A percentile compares a stretch with the other conserved stretches of the same genome.
These are phyloP conservation scores for Orobanche coerulescens DNA, from an alignment of 257 asterid species.

Conservation along the genomic window DNA sequence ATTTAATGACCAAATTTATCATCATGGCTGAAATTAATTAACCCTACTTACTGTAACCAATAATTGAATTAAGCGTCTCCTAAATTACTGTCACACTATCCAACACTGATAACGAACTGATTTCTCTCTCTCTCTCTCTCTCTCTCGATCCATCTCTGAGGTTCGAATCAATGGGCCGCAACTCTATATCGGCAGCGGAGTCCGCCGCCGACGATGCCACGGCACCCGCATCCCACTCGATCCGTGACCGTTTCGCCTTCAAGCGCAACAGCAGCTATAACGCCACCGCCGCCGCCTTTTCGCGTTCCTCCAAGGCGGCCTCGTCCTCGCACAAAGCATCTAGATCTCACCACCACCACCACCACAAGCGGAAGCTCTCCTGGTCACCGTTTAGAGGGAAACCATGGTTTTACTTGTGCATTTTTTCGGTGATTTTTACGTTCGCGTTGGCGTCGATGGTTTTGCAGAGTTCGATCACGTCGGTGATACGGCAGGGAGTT, in stretches of 20 bases:
- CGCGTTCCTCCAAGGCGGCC: slow-evolving; percentile 38
- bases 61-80: not conserved
- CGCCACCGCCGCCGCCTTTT: slow-evolving; percentile 21
- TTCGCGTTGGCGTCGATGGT: slow-evolving; percentile 76
- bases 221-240: slow-evolving; percentile 52
- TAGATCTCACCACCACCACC: slow-evolving; percentile 61
- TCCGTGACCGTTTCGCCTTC: slow-evolving; percentile 82
- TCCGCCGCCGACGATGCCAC: slow-evolving; percentile 40
- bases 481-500: slow-evolving; percentile 52
- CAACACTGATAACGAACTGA: slow-evolving; percentile 21
- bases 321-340: slow-evolving; percentile 34
- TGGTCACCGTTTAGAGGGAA: slow-evolving; percentile 38
- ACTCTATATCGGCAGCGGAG: slow-evolving; percentile 33
- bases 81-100: slow-evolving; percentile 24
- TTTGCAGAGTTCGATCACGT: slow-evolving; percentile 80
- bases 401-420: slow-evolving; percentile 58
- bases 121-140: not conserved
- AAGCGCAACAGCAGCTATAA: slow-evolving; percentile 35
- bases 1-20: not conserved
- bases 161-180: slow-evolving; percentile 36
- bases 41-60: not conserved
- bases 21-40: not conserved
- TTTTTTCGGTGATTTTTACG: slow-evolving; percentile 47
- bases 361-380: slow-evolving; percentile 39
- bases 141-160: slow-evolving; percentile 19